phyloP scores from a whole-genome alignment of 306 rosid species.

The Boehmeria nivea region DNA sequence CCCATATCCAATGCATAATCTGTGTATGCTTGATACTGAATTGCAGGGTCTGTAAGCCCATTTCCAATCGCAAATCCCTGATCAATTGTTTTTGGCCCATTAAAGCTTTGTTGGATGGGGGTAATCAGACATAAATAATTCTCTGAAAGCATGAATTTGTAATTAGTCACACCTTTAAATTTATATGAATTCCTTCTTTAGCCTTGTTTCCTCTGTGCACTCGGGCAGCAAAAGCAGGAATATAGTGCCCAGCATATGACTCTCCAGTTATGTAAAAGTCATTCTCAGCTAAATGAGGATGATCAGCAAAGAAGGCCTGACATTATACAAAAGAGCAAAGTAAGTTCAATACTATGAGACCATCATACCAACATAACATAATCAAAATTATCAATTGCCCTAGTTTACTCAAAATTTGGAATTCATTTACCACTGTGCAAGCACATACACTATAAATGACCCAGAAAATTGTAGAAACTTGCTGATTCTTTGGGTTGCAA shows the following conservation, averaged over 20 bases:
- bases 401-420: too few relatives aligned
- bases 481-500: not conserved
- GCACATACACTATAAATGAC: not conserved
- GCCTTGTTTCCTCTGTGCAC: conserved; percentile 90
- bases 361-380: too few relatives aligned
- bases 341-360: conserved; percentile 4
- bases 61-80: conserved; percentile 99
- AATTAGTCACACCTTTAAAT: conserved; percentile 58
- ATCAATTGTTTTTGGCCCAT: conserved; percentile 28
- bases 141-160: conserved; percentile 1
- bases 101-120: conserved; percentile 3
- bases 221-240: conserved; percentile 96
- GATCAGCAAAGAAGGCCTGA: conserved; percentile 82
- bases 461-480: conserved; percentile 10
- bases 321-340: conserved; percentile 13
- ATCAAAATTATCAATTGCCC: too few relatives aligned
- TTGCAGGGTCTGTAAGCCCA: conserved; percentile 93
- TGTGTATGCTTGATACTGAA: conserved; percentile 86
- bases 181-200: conserved; percentile 89
- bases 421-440: too few relatives aligned
- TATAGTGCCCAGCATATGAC: conserved; percentile 97
- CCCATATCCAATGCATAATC: conserved; percentile 87
- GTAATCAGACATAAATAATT: not conserved
- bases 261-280: conserved; percentile 94
- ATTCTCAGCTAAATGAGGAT: conserved; percentile 69